phyloP scores from a whole-genome alignment of 441 rosid genomes.

The Omphalea diandra region DNA sequence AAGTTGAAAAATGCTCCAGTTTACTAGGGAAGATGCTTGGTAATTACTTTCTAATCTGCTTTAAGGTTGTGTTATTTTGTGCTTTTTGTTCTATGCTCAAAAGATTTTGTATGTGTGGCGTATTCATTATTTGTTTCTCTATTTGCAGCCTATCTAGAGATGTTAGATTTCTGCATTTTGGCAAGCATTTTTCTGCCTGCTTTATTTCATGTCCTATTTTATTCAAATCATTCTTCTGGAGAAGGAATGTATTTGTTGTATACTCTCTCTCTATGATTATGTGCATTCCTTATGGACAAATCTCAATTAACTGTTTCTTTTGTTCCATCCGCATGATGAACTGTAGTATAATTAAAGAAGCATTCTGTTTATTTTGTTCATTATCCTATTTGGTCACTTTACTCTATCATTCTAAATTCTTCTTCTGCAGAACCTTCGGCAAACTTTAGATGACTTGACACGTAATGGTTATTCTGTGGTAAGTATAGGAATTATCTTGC shows the following conservation, averaged over 20 bases:
- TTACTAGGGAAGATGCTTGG: background rate
- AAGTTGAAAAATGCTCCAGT: background rate
- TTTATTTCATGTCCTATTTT: background rate
- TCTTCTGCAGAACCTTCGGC: conserved; percentile 86
- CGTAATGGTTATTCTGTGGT: conserved; percentile 94
- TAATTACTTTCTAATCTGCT: background rate
- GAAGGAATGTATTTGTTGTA: background rate
- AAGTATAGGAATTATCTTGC: conserved; percentile 29
- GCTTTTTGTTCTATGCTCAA: background rate
- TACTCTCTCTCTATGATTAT: background rate
- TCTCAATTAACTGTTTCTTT: background rate
- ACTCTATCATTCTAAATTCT: background rate
- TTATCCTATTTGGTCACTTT: conserved; percentile 5
- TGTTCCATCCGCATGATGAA: background rate
- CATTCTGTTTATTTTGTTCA: background rate
- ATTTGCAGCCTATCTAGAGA: background rate
- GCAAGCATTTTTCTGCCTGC: background rate
- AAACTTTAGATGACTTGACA: conserved; percentile 96
- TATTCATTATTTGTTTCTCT: background rate
- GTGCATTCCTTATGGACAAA: background rate
- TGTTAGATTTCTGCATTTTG: background rate
- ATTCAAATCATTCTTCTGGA: background rate
- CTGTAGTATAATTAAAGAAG: conserved; percentile 2
- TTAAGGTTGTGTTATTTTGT: background rate
- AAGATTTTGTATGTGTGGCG: background rate